Conservation (phyloP, 106 monocot genomes). For the Phalaenopsis equestris region DNA sequence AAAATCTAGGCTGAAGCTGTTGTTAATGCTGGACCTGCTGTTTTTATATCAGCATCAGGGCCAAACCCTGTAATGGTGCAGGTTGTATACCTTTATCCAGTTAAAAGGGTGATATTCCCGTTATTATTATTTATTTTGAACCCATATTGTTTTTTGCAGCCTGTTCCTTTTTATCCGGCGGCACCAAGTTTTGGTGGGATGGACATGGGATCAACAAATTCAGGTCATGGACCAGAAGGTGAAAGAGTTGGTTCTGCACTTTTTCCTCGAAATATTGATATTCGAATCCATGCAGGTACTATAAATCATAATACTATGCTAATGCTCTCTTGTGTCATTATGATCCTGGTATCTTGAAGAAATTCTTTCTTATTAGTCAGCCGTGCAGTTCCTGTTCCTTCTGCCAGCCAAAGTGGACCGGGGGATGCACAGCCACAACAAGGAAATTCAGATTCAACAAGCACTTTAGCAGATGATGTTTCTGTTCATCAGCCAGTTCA, state of each 20-base stretch:
- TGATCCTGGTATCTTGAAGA: neutral
- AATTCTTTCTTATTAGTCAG: slow-evolving; percentile 22
- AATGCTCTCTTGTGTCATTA: neutral
- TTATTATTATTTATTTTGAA: neutral
- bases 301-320: neutral
- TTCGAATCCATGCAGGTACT: slow-evolving; percentile 74
- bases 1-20: slow-evolving; percentile 55
- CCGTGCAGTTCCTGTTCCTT: slow-evolving; percentile 28
- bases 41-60: slow-evolving; percentile 69
- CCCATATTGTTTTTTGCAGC: slow-evolving; percentile 13
- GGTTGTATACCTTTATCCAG: slow-evolving; percentile 24
- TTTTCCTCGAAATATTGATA: slow-evolving; percentile 72
- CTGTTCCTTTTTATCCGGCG: slow-evolving; percentile 46
- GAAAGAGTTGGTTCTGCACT: slow-evolving; percentile 29
- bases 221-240: slow-evolving; percentile 19
- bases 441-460: slow-evolving; percentile 28
- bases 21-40: slow-evolving; percentile 87
- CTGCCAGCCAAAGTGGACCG: slow-evolving; percentile 22
- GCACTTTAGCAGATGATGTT: slow-evolving; percentile 24
- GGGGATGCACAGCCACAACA: slow-evolving; percentile 23
- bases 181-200: slow-evolving; percentile 35
- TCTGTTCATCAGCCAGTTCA: slow-evolving; percentile 21
- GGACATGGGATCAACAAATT: slow-evolving; percentile 30
- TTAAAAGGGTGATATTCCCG: neutral
- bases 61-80: slow-evolving; percentile 97